Base-by-base conservation (phyloP, 2,329 filamentous ascomycete species). In the Stachybotrys chartarum region DNA sequence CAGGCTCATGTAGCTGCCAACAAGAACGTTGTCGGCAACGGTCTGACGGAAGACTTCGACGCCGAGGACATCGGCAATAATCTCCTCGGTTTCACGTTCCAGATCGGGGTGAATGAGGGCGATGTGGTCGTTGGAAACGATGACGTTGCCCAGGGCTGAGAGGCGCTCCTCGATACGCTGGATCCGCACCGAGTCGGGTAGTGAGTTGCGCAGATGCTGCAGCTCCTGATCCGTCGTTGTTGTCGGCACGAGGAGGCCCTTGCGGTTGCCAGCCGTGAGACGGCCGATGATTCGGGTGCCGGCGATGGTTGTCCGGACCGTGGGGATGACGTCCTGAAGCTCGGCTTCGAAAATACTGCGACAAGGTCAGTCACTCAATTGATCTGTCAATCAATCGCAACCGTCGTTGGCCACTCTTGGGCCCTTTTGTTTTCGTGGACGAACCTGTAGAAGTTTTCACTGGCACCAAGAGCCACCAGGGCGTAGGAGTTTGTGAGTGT, bases 401-500 rank as follows among this genome's bases (percentile, higher is more conserved):
- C 24, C 24, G 24, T 24, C 24, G 4, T 24, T 24, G 24, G 24
- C 24, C 24, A 24, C 24, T 24, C 24, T 24, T 24, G 24, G 24
- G 24, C 4, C 24, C 24, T 24, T 24, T 42, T 42, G 35, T 10
- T n/a, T 47, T 10, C 12, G 35, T n/a, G 14, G 14, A 59, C 54
- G 63, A 74, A 87, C 85, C 84, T 92, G 85, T 97, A 97, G 76
- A 99, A 99, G 83, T 97, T 97, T 81, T 97, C 92, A 69, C 91
- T 96, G 66, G 90, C 92, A 69, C 94, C 94, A 63, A 96, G 85
- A 61, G 93, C 92, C 65, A 97, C 91, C 66, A 99, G 82, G 65
- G 92, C 91, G 75, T 96, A 99, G 58, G 91, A 93, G 77, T 99
- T 99, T 64, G 94, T 99, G 71, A 99, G 88, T 59, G 91, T 96